Evolutionary conservation across 495 filamentous ascomycete genomes (phyloP).

Genomic region (Aspergillus steynii): DNA sequence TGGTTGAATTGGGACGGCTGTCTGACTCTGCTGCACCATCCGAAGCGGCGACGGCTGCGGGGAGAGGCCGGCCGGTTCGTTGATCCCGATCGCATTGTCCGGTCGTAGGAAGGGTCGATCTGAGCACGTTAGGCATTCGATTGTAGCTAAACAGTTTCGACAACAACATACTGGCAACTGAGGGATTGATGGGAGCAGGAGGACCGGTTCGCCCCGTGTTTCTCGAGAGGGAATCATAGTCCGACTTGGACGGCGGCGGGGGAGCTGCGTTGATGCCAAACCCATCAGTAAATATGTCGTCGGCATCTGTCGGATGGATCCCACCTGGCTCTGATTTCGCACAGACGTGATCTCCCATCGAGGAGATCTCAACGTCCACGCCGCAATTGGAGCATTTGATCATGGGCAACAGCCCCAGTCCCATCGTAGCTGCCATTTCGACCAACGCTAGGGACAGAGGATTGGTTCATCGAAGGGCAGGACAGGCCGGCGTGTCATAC

Average conservation of each 20-base stretch:
- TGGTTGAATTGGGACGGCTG: slow-evolving; percentile 40
- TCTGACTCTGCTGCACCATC: slow-evolving; percentile 45
- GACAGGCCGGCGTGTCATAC: neutral
- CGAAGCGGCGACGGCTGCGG: slow-evolving; percentile 43
- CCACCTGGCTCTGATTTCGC: slow-evolving; percentile 25
- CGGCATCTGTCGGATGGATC: neutral
- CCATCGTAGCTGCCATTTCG: slow-evolving; percentile 28
- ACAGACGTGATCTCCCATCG: slow-evolving; percentile 92
- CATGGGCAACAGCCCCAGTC: slow-evolving; percentile 71
- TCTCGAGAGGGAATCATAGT: slow-evolving; percentile 12
- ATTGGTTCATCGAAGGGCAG: neutral
- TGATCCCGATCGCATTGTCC: slow-evolving; percentile 61
- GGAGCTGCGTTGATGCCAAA: slow-evolving; percentile 31
- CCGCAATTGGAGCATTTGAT: slow-evolving; percentile 96
- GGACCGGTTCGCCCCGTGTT: slow-evolving; percentile 25
- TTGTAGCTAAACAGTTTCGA: neutral
- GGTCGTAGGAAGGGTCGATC: slow-evolving; percentile 62
- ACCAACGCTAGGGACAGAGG: neutral
- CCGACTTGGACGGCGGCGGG: slow-evolving; percentile 36
- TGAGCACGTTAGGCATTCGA: slow-evolving; percentile 27
- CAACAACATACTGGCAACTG: slow-evolving; percentile 52
- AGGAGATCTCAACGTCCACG: slow-evolving; percentile 79
- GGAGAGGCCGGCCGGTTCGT: slow-evolving; percentile 49
- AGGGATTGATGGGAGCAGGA: slow-evolving; percentile 56
- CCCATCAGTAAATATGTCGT: neutral